These are phyloP conservation scores for Phialocephala sp. DNA, from an alignment of 2,329 filamentous ascomycete genomes.

Conservation along the genomic window DNA sequence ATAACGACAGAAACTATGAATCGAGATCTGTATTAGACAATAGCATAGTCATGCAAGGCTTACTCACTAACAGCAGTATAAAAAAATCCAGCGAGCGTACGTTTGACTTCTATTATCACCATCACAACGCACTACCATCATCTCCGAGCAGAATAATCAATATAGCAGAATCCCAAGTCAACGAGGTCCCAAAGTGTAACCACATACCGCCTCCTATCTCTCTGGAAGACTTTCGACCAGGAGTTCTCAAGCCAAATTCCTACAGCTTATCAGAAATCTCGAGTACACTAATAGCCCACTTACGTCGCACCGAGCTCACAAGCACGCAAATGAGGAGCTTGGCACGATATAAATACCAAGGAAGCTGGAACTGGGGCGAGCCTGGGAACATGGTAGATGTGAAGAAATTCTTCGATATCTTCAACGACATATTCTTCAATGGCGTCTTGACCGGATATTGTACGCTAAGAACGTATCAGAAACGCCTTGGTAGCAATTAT, in stretches of 20 bases:
- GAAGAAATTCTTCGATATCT: conserved; percentile 14
- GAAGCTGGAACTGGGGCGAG: not conserved
- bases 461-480: not conserved
- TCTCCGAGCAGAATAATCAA: not conserved
- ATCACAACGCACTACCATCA: not conserved
- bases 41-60: too few species aligned
- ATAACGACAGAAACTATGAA: too few species aligned
- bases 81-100: too few species aligned
- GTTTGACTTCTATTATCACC: not conserved
- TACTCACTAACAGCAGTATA: too few species aligned
- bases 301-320: not conserved
- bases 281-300: not conserved
- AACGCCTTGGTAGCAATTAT: not conserved
- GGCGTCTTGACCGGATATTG: conserved; percentile 11
- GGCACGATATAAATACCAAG: not conserved
- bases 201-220: not conserved
- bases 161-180: not conserved
- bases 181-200: not conserved
- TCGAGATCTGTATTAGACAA: too few species aligned
- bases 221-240: not conserved
- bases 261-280: conserved; percentile 3
- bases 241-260: not conserved
- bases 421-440: conserved; percentile 15
- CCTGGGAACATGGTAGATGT: conserved; percentile 6
- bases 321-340: not conserved